Percentiles rank a stretch among this genome's conserved stretches.
Conservation (phyloP, 202 grass and related monocot genomes). For the Hordeum pubiflorum region DNA sequence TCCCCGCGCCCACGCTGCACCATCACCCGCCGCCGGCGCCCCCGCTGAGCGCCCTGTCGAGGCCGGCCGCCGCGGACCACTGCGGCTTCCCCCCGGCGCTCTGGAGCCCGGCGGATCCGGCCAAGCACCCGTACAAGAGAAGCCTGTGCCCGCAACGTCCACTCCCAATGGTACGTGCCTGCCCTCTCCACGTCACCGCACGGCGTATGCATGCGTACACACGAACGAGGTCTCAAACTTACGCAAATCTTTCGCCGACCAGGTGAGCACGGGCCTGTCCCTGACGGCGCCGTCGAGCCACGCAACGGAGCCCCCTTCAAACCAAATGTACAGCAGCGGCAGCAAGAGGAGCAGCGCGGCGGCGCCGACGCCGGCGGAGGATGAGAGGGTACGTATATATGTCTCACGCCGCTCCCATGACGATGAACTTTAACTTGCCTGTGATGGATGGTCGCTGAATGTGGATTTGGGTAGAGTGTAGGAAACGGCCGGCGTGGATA, state of each 20-base stretch:
- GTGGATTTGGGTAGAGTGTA: conserved; percentile 49
- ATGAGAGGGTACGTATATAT: conserved; percentile 46
- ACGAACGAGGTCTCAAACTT: not conserved
- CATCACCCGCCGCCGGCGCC: not conserved
- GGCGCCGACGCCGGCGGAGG: conserved; percentile 16
- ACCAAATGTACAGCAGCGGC: conserved; percentile 67
- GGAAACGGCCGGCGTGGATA: conserved; percentile 55
- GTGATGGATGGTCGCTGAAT: not conserved
- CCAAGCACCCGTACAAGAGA: conserved; percentile 35
- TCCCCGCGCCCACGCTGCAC: conserved; percentile 15
- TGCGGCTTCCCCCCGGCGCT: conserved; percentile 29
- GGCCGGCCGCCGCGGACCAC: conserved; percentile 8
- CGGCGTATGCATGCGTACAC: not conserved
- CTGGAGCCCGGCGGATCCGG: conserved; percentile 36
- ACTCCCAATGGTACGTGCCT: conserved; percentile 42
- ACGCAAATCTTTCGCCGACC: not conserved
- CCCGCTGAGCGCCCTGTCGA: conserved; percentile 23
- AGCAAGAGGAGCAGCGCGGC: conserved; percentile 22
- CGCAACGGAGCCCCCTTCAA: conserved; percentile 90
- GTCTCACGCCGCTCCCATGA: not conserved
- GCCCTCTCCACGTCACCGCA: not conserved
- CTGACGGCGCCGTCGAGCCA: conserved; percentile 37
- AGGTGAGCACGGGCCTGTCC: conserved; percentile 45
- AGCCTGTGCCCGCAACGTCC: conserved; percentile 32
- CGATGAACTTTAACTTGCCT: not conserved